Percentiles rank a stretch among this genome's conserved stretches.
Conservation (phyloP, 2,329 filamentous ascomycete species). For the Colletotrichum spinosum region DNA sequence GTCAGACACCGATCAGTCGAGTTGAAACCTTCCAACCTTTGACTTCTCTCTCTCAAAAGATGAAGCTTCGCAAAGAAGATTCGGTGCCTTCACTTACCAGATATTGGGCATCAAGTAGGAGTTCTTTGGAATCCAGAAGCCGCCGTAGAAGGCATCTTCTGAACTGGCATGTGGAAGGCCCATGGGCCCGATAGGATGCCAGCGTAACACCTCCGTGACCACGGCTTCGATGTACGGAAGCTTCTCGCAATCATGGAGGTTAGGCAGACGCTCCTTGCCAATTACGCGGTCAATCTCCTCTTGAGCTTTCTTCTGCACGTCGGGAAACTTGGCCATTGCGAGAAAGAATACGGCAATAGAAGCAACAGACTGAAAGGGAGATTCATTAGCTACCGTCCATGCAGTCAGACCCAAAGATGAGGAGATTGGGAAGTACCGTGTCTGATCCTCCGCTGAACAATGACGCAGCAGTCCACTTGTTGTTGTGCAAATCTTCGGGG, state of each 20-base stretch:
- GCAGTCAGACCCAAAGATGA: background rate
- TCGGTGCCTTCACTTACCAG: conserved; percentile 50
- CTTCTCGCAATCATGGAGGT: conserved; percentile 58
- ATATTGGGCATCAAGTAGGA: conserved; percentile 49
- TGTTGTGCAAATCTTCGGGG: conserved; percentile 7
- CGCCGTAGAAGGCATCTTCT: conserved; percentile 20
- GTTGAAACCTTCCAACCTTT: background rate
- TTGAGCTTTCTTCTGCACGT: conserved; percentile 58
- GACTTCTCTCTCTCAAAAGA: no score
- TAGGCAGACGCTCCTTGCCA: conserved; percentile 58
- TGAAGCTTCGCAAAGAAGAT: background rate
- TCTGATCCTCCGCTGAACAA: conserved; percentile 34
- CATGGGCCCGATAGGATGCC: conserved; percentile 64
- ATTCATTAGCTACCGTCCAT: background rate
- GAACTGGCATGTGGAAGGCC: conserved; percentile 50
- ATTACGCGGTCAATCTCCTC: conserved; percentile 64
- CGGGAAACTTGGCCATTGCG: conserved; percentile 58
- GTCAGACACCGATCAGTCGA: background rate
- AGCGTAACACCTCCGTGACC: conserved; percentile 67
- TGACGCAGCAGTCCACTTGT: conserved; percentile 32
- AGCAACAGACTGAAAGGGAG: conserved; percentile 41
- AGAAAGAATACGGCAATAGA: conserved; percentile 56
- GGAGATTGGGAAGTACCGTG: conserved; percentile 13
- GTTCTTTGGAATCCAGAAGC: conserved; percentile 19
- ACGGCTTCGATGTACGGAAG: conserved; percentile 66